Evolutionary conservation across 345 rosid species (phyloP), one percentile per base, ranked within the genome.

Genomic region (Clarkia xantiana): DNA sequence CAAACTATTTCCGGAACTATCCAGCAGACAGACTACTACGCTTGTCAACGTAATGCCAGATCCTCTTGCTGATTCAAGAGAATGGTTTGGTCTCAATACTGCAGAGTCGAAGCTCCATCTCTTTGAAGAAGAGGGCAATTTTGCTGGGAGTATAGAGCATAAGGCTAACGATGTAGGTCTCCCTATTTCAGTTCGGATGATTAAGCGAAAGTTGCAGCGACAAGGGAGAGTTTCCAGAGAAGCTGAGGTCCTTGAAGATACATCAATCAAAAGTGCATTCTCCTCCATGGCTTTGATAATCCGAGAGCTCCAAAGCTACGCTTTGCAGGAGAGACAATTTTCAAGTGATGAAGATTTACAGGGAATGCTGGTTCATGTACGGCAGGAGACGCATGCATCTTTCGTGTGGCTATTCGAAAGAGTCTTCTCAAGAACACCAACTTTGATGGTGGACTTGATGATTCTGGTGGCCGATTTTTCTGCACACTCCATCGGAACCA

Each of bases 221-320:
- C 68, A 72, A 42, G 89, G 81, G 22, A 85, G 74, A 18, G 7
- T 29, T 29, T 71, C 77, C 6, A 66, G 63, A 44, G 83, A 78
- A 44, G 82, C 76, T 0, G 78, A 81, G 2, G 89, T 81, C 55
- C 65, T 79, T 0, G 81, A 91, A 10, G 73, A 62, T 13, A 69
- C 82, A 14, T 81, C 98, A 0, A 63, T 91, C 60, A 86, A 69
- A 42, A 81, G 62, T 57, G 98, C 98, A 0, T 91, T 91, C 29
- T 81, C 96, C 4, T 91, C 98, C 0, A 79, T 79, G 98, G 96
- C 86, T 62, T 91, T 86, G 39, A 91, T 91, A 63, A 78, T 91
- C 40, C 58, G 87, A 0, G 98, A 91, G 59, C 68, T 91, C 9
- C 96, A 86, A 0, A 75, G 90, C 63, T 82, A 64, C 55, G 58